Conservation (phyloP, 495 filamentous ascomycete species). For the Clohesyomyces aquaticus region DNA sequence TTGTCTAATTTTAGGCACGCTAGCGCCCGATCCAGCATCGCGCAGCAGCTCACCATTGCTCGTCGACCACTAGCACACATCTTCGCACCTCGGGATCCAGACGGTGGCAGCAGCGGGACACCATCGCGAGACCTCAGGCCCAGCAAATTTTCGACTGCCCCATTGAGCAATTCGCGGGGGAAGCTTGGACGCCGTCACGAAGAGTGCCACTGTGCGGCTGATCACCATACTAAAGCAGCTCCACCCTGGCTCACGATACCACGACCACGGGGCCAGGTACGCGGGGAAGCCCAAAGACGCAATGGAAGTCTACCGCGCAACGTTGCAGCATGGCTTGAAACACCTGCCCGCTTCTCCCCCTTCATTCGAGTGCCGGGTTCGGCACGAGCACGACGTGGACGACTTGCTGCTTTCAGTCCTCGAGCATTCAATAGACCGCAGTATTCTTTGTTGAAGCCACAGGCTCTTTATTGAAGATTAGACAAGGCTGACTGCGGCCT, state of each 20-base stretch:
- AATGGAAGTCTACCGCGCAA: conserved; percentile 5
- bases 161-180: conserved; percentile 17
- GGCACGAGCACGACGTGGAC: not conserved
- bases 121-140: not conserved
- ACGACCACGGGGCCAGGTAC: not conserved
- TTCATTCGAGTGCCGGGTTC: not conserved
- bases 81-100: not conserved
- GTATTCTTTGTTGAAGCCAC: not conserved
- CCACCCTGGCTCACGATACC: not conserved
- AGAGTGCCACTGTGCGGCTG: not conserved
- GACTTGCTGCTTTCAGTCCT: not conserved
- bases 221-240: conserved; percentile 2
- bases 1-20: conserved; percentile 14
- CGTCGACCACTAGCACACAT: not conserved
- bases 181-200: not conserved
- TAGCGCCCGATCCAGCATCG: not conserved
- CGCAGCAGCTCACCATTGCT: not conserved
- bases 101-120: not conserved
- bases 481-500: conserved; percentile 19
- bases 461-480: not conserved
- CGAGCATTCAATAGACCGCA: not conserved
- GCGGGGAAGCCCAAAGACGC: not conserved
- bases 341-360: conserved; percentile 2
- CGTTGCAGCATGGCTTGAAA: conserved; percentile 15
- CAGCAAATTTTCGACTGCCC: conserved; percentile 3